Percentiles rank a stretch among this genome's conserved stretches.
Evolutionary conservation across 345 rosid genomes (phyloP).

Genomic region (Reutealis trisperma): DNA sequence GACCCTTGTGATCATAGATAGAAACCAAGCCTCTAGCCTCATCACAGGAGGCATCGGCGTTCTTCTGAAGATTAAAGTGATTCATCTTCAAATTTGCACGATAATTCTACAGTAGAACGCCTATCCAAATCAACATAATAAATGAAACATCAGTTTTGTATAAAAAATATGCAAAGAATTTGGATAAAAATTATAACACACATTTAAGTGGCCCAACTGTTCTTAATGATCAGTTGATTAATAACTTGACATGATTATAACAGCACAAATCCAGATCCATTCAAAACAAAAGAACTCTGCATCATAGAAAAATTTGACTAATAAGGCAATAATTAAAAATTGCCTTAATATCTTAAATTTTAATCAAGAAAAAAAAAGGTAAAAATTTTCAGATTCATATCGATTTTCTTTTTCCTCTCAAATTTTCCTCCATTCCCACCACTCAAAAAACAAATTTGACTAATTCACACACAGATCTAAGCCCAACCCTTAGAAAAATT

Average conservation of each 20-base stretch:
- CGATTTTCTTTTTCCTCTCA: background rate
- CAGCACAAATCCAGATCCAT: constrained; percentile 11
- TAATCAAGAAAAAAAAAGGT: background rate
- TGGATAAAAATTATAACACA: too few relatives aligned
- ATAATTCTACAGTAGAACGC: constrained; percentile 49
- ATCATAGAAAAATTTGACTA: background rate
- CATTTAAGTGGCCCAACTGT: too few relatives aligned
- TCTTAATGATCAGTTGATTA: background rate
- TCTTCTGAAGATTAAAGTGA: constrained; percentile 71
- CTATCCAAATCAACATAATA: constrained; percentile 24
- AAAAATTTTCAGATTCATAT: background rate
- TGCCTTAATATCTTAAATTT: background rate
- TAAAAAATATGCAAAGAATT: background rate
- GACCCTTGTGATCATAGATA: constrained; percentile 48
- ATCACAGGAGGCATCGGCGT: constrained; percentile 56
- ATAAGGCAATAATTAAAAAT: background rate
- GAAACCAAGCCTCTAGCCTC: constrained; percentile 54
- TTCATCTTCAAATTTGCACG: constrained; percentile 56
- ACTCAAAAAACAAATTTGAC: constrained; percentile 7
- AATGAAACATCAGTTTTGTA: background rate
- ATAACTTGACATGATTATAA: background rate
- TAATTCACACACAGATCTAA: constrained; percentile 22
- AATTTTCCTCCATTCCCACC: background rate
- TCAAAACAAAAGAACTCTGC: background rate
- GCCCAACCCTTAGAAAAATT: constrained; percentile 2